A percentile compares a stretch with the other conserved stretches of the same genome.
Evolutionary conservation across 345 rosid species (phyloP).

Genomic region (Salix brachista): DNA sequence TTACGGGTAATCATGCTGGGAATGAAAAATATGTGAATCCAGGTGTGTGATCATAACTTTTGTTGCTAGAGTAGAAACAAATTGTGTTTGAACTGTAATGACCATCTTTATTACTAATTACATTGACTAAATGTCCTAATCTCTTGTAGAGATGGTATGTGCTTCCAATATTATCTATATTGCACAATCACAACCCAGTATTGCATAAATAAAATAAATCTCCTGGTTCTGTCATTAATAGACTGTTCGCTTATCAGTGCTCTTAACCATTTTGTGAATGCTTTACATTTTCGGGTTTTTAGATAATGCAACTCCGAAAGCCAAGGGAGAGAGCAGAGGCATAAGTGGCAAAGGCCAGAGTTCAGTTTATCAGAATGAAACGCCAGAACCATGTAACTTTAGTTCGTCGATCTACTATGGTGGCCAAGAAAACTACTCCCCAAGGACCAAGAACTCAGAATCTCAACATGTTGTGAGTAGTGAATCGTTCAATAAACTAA

Average conservation of each 20-base stretch:
- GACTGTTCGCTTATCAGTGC: background rate
- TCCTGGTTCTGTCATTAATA: background rate
- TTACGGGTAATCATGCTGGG: conserved; percentile 35
- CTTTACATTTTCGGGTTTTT: background rate
- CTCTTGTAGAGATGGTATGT: background rate
- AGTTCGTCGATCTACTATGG: conserved; percentile 95
- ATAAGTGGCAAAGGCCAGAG: conserved; percentile 30
- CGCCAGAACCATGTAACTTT: conserved; percentile 58
- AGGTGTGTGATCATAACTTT: conserved; percentile 27
- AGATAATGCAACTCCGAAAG: conserved; percentile 4
- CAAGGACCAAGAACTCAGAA: conserved; percentile 38
- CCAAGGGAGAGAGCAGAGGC: conserved; percentile 28
- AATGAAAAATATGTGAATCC: conserved; percentile 40
- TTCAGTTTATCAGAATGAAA: conserved; percentile 49
- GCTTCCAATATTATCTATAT: background rate
- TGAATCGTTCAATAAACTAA: background rate
- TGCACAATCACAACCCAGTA: background rate
- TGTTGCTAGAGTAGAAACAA: background rate
- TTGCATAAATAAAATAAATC: background rate
- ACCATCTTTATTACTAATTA: background rate
- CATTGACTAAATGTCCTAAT: background rate
- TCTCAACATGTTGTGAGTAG: conserved; percentile 36
- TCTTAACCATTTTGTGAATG: background rate
- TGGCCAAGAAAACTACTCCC: conserved; percentile 83
- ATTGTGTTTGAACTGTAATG: background rate